Conservation (phyloP, 2,329 filamentous ascomycete genomes). For the Fusarium nisikadoi region DNA sequence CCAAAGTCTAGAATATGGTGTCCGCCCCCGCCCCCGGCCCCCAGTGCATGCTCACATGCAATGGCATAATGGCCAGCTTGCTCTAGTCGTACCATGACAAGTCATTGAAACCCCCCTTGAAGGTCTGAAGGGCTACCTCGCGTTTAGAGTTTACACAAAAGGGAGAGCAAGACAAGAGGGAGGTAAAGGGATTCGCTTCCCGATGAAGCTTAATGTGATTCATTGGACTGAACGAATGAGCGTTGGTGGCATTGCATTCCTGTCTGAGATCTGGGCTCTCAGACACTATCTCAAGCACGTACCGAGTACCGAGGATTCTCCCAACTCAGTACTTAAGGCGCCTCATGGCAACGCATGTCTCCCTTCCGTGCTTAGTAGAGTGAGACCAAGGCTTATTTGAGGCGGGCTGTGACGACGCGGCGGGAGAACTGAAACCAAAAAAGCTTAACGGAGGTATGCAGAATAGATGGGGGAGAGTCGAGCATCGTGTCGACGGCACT, state of each 20-base stretch:
- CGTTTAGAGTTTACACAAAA: not conserved
- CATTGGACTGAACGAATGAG: constrained; percentile 2
- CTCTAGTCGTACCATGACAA: not conserved
- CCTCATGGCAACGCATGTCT: not conserved
- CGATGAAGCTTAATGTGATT: not conserved
- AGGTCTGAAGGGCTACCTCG: not conserved
- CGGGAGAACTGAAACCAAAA: not conserved
- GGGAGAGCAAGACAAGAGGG: constrained; percentile 5
- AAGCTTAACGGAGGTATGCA: not conserved
- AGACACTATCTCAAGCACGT: constrained; percentile 7
- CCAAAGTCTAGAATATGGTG: not conserved
- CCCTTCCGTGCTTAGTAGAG: not conserved
- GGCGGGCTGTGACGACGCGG: not conserved
- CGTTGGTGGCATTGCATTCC: not conserved
- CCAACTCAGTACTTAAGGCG: not conserved
- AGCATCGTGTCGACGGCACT: not conserved
- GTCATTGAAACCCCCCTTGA: not conserved
- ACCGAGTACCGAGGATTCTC: constrained; percentile 16
- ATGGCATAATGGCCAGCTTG: not conserved
- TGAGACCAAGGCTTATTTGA: not conserved
- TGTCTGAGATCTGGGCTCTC: constrained; percentile 17
- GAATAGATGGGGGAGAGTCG: not conserved
- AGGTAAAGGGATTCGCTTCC: not conserved
- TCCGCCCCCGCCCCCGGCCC: not conserved
- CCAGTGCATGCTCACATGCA: not conserved